phyloP scores from a whole-genome alignment of 805 yeast genomes.

The Candida xiaguanensis region DNA sequence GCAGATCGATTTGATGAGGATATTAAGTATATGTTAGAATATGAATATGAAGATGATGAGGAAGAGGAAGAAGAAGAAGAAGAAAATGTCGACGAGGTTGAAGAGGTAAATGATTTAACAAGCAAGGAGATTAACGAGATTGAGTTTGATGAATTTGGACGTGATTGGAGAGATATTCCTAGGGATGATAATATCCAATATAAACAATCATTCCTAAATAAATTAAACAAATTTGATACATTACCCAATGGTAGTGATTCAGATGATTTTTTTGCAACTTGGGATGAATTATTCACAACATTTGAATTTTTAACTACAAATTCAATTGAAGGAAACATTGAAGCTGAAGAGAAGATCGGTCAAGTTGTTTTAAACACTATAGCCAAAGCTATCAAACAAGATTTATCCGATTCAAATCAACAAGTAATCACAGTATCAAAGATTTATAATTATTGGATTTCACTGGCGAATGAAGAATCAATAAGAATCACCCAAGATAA shows the following conservation, averaged over 20 bases:
- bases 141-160: conserved; percentile 56
- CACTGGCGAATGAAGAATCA: conserved; percentile 24
- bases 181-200: conserved; percentile 48
- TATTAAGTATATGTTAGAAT: conserved; percentile 56
- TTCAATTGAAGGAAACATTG: conserved; percentile 22
- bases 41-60: conserved; percentile 38
- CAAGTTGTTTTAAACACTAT: conserved; percentile 45
- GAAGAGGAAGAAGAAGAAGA: conserved; percentile 11
- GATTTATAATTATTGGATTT: conserved; percentile 45
- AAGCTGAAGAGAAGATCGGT: conserved; percentile 24
- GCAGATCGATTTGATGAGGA: conserved; percentile 72
- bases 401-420: conserved; percentile 1
- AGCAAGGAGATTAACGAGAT: conserved; percentile 15
- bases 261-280: conserved; percentile 24
- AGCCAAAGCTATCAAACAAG: conserved; percentile 47
- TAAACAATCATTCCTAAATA: conserved; percentile 17
- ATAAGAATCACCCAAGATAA: conserved; percentile 21
- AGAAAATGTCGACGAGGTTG: conserved; percentile 5
- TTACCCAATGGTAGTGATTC: conserved; percentile 18
- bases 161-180: conserved; percentile 73
- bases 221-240: conserved; percentile 14
- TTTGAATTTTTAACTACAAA: conserved; percentile 22
- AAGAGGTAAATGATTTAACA: conserved; percentile 8
- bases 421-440: conserved; percentile 43
- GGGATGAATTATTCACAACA: conserved; percentile 21